phyloP scores from a whole-genome alignment of 495 filamentous ascomycete genomes.

The Hyphodiscus hymeniophilus region DNA sequence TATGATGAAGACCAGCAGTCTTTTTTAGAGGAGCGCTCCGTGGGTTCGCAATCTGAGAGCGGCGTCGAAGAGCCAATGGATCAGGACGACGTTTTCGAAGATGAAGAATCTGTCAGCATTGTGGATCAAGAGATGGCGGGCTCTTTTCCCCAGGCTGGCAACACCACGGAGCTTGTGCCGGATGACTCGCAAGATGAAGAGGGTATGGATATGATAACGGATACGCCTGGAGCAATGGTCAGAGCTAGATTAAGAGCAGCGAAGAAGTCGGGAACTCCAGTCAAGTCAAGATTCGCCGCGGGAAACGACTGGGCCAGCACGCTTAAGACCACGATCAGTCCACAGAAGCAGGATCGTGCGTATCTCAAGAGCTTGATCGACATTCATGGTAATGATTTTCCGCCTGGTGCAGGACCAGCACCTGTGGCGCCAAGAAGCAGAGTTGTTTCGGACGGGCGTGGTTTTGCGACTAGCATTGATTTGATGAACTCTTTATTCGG shows the following conservation, averaged over 20 bases:
- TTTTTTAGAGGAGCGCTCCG: slow-evolving; percentile 88
- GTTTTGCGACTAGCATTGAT: slow-evolving; percentile 74
- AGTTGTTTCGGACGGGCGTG: slow-evolving; percentile 40
- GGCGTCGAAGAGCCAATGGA: slow-evolving; percentile 54
- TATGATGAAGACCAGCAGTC: slow-evolving; percentile 51
- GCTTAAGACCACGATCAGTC: slow-evolving; percentile 84
- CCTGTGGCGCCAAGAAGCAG: slow-evolving; percentile 15
- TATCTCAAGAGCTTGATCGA: slow-evolving; percentile 41
- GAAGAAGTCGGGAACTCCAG: slow-evolving; percentile 49
- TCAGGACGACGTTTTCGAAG: slow-evolving; percentile 50
- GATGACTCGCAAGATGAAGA: slow-evolving; percentile 27
- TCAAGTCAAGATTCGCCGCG: slow-evolving; percentile 48
- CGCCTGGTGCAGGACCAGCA: slow-evolving; percentile 9
- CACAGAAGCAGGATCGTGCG: slow-evolving; percentile 73
- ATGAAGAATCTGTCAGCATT: slow-evolving; percentile 62
- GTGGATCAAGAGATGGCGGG: slow-evolving; percentile 73
- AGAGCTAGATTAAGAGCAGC: slow-evolving; percentile 46
- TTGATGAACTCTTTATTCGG: slow-evolving; percentile 86
- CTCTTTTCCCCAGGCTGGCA: slow-evolving; percentile 57
- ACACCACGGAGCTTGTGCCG: slow-evolving; percentile 56
- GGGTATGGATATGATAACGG: slow-evolving; percentile 21
- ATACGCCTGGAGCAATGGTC: slow-evolving; percentile 45
- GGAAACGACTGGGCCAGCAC: slow-evolving; percentile 81
- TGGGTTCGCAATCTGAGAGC: slow-evolving; percentile 67
- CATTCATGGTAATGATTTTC: slow-evolving; percentile 20